phyloP scores from a whole-genome alignment of 169 alveolate species.

The Plasmodium falciparum region DNA sequence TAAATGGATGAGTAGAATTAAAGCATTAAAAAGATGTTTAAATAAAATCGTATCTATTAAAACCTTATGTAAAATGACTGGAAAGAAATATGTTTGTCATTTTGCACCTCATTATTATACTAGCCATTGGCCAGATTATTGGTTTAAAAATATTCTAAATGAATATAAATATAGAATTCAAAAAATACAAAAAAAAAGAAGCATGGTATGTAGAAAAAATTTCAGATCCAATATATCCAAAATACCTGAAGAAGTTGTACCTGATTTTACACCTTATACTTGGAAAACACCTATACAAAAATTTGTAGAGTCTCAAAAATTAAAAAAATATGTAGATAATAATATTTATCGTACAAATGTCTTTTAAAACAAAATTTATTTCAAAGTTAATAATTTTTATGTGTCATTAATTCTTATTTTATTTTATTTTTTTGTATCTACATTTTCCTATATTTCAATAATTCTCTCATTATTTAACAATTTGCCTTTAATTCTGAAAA shows the following conservation, averaged over 20 bases:
- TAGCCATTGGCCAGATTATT: constrained; percentile 87
- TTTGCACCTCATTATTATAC: constrained; percentile 85
- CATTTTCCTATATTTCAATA: too few species aligned
- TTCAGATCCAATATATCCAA: constrained; percentile 68
- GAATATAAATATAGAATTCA: constrained; percentile 81
- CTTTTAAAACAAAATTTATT: constrained; percentile 1
- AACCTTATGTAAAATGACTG: constrained; percentile 84
- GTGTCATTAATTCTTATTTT: too few species aligned
- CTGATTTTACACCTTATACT: constrained; percentile 80
- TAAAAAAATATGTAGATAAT: constrained; percentile 73
- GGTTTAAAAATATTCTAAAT: constrained; percentile 85
- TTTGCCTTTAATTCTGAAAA: too few species aligned
- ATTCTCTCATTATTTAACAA: too few species aligned
- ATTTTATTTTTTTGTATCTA: too few species aligned
- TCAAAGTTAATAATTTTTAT: too few species aligned
- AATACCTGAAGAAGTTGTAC: constrained; percentile 82
- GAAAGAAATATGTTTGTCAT: constrained; percentile 81
- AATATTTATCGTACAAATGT: constrained; percentile 55
- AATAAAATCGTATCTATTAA: constrained; percentile 82
- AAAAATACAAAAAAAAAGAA: constrained; percentile 77
- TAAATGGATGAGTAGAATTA: constrained; percentile 85
- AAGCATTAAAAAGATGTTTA: constrained; percentile 83
- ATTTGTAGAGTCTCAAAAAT: constrained; percentile 76
- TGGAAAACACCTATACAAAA: constrained; percentile 79
- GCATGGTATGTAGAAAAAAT: constrained; percentile 74